Evolutionary conservation across 177 flowering plant genomes (phyloP), one percentile per base, ranked within the genome.

Genomic region (Vitis hybrid): DNA sequence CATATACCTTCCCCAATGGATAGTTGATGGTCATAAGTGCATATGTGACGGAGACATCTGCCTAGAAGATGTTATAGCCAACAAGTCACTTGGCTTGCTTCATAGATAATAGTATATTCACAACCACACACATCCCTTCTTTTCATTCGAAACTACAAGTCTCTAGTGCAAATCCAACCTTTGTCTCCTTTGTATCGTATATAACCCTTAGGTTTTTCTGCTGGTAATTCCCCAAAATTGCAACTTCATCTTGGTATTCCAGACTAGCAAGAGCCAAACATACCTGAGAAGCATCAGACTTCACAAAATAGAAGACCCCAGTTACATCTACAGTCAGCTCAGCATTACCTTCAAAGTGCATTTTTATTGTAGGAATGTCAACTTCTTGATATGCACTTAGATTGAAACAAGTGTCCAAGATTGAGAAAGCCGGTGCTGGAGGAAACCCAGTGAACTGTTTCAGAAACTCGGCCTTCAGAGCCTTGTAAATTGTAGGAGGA

Each of bases 261-360:
- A 93, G 91, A 69, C 95, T 90, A 20, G 98, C 87, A 19, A 93
- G 50, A 63, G 98, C 98, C 76, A 93, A 79, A 65, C 98, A 93
- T 15, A 86, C 94, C 68, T 90, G 98, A 60, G 98, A 91, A 22
- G 90, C 87, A 79, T 92, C 98, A 19, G 74, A 51, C 69, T 81
- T 88, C 3, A 77, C 97, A 60, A 87, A 79, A 75, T 92, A 94
- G 39, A 94, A 81, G n/a, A 89, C 69, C 58, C 98, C 98, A 6
- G 62, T 52, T 7, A 78, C 88, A 80, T 90, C 96, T 64, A 94
- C 91, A 34, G 51, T 61, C 74, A 91, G 69, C 63, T 82, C 82
- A 11, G 84, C 86, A 60, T 70, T 71, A 4, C 85, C 90, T 54
- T 85, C 88, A 76, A 92, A 92, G 13, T 81, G 77, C 75, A 94